Base-by-base conservation (phyloP, 148 eudicot species). In the Camellia sinensis region DNA sequence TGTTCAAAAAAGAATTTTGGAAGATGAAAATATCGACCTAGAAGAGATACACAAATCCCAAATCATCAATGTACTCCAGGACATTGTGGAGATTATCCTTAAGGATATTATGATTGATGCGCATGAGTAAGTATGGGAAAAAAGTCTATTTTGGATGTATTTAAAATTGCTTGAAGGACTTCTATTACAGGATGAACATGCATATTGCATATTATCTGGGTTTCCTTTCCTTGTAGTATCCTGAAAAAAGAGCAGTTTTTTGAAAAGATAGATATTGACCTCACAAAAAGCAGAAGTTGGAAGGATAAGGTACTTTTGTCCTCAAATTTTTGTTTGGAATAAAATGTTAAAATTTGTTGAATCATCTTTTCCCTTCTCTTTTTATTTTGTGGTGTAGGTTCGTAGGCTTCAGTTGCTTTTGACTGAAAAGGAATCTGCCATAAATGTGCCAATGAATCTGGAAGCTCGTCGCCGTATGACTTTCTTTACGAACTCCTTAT, bases 401-500 rank as follows among this genome's bases (percentile, higher is more conserved):
- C 91, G 90, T 60, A 91, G 99, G 88, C 93, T 96, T 70, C 83
- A 89, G 89, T 94, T 96, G 82, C 95, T 96, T 80, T 82, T 90
- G 85, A 94, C 97, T 53, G 98, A 90, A 84, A 96, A 94, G 83
- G 99, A 96, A 85, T 96, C 99, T 81, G 99, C 98, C 73, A 94
- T 92, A 62, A 91, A 96, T 82, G 99, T 96, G 73, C 99, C 99
- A 22, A 96, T 86, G 88, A 96, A 94, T 87, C 80, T 94, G 85
- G 99, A 96, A 57, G 99, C 99, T 83, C 99, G 99, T 21, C 89
- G 99, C 9, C 95, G 99, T 68, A 92, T 92, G 86, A 94, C 99
- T 57, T 96, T 96, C 85, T 96, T 96, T 79, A 89, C 99, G 3
- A 96, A 96, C 82, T 96, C 99, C 64, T 88, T 96, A 79, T 96